Evolutionary conservation across 2,329 filamentous ascomycete species (phyloP), one percentile per base, ranked within the genome.

Genomic region (Colletotrichum scovillei): DNA sequence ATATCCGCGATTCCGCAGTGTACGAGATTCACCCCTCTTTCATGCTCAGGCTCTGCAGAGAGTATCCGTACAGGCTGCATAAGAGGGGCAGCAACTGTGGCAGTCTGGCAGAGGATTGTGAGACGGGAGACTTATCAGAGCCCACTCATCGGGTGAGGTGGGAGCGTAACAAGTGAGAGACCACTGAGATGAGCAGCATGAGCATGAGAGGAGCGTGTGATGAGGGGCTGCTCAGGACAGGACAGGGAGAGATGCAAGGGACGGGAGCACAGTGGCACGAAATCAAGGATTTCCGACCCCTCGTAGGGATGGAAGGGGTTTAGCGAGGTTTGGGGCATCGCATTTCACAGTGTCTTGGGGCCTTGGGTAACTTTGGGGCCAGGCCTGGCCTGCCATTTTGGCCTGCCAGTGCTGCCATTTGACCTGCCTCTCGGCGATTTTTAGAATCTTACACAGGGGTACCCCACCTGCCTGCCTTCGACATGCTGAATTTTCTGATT

Each of bases 241-340:
- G 65, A 68, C 65, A 72, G 65, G 69, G 69, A 72, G 65, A 28
- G 65, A 69, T 72, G 69, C 69, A 72, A 72, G 69, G 69, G 69
- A 65, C 65, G 56, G 55, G 56, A 35, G 65, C 56, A 60, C 65
- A 67, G 49, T 64, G 62, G 30, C 30, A 46, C 49, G 62, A 64
- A 64, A 55, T 53, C n/a, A 49, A 49, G 38, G 65, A 49, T 60
- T 62, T 28, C 16, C 7, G n/a, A 53, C 58, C 70, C 59, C 70
- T 69, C 66, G 38, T 58, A 58, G 30, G 42, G 53, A 73, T 70
- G 67, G 59, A 70, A 70, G 42, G 42, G 60, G 70, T 56, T 64
- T 64, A 72, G 69, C 69, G 57, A 69, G 53, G 28, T 57, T 56
- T 67, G 68, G 68, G 63, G 56, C 56, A 67, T 62, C 55, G 42